phyloP scores from a whole-genome alignment of 1,139 yeast species.

The Kurtzmaniella quercitrusa region DNA sequence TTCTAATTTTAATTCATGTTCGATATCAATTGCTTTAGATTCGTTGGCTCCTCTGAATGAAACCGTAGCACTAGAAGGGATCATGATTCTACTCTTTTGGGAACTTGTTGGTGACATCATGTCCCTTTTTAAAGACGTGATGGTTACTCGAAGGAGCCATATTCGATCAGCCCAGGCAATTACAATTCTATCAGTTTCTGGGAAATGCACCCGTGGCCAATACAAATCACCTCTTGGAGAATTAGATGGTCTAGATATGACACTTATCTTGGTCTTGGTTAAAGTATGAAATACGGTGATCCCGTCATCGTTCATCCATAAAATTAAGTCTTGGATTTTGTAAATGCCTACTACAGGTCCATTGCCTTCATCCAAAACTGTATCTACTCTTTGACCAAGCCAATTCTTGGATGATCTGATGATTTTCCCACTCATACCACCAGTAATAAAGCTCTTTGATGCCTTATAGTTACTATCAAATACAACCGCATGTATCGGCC shows the following conservation, averaged over 20 bases:
- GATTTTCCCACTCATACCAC: slow-evolving; percentile 89
- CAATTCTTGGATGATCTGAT: slow-evolving; percentile 74
- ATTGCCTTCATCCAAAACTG: slow-evolving; percentile 52
- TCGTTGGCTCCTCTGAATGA: slow-evolving; percentile 56
- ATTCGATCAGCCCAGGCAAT: slow-evolving; percentile 83
- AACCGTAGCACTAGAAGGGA: slow-evolving; percentile 63
- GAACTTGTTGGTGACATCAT: slow-evolving; percentile 16
- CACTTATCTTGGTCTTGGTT: slow-evolving; percentile 41
- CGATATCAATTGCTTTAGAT: slow-evolving; percentile 49
- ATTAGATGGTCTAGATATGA: slow-evolving; percentile 53
- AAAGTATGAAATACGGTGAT: slow-evolving; percentile 55
- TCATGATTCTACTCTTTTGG: slow-evolving; percentile 30
- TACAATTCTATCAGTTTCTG: slow-evolving; percentile 64
- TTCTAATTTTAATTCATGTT: slow-evolving; percentile 52
- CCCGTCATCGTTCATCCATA: slow-evolving; percentile 88
- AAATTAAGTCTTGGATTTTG: slow-evolving; percentile 54
- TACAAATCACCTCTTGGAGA: slow-evolving; percentile 76
- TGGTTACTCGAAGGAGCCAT: slow-evolving; percentile 63
- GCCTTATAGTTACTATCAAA: slow-evolving; percentile 64
- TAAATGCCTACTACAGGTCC: slow-evolving; percentile 74
- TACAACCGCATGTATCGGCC: slow-evolving; percentile 87
- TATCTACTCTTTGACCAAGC: slow-evolving; percentile 78
- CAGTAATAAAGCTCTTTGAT: slow-evolving; percentile 68
- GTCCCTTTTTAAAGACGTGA: slow-evolving; percentile 10
- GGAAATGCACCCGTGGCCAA: slow-evolving; percentile 72